A percentile compares a stretch with the other conserved stretches of the same genome.
phyloP scores from a whole-genome alignment of 495 filamentous ascomycete species.

The Umbilicaria muhlenbergii region DNA sequence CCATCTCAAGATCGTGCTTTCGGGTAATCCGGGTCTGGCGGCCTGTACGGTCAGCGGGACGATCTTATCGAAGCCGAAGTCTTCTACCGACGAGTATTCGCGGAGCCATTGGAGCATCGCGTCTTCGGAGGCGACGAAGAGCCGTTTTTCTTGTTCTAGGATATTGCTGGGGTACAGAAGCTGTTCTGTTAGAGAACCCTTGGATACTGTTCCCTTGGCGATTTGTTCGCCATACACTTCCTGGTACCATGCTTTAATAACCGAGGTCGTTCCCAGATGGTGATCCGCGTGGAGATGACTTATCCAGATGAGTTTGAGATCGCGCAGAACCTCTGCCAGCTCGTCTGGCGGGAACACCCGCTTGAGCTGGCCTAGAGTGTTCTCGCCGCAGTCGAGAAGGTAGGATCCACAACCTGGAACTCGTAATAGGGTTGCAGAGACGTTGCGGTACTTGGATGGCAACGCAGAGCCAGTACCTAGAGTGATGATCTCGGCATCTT shows the following conservation, averaged over 20 bases:
- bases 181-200: slow-evolving; percentile 1
- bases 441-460: slow-evolving; percentile 90
- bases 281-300: slow-evolving; percentile 95
- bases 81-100: slow-evolving; percentile 66
- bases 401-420: slow-evolving; percentile 75
- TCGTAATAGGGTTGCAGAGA: slow-evolving; percentile 71
- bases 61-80: slow-evolving; percentile 51
- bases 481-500: slow-evolving; percentile 65
- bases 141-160: slow-evolving; percentile 27
- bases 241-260: slow-evolving; percentile 66
- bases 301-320: slow-evolving; percentile 81
- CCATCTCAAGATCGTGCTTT: slow-evolving; percentile 5
- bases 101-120: slow-evolving; percentile 56
- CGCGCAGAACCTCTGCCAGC: slow-evolving; percentile 50
- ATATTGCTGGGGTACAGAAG: slow-evolving; percentile 18
- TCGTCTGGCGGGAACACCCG: slow-evolving; percentile 50
- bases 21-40: not conserved
- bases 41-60: slow-evolving; percentile 27
- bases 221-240: slow-evolving; percentile 24
- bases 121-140: slow-evolving; percentile 44
- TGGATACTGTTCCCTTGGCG: not conserved
- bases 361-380: slow-evolving; percentile 79
- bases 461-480: slow-evolving; percentile 81
- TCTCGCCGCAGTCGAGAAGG: slow-evolving; percentile 83
- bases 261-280: slow-evolving; percentile 64